Conservation (phyloP, 2,329 filamentous ascomycete genomes). For the Pseudogymnoascus sp. region DNA sequence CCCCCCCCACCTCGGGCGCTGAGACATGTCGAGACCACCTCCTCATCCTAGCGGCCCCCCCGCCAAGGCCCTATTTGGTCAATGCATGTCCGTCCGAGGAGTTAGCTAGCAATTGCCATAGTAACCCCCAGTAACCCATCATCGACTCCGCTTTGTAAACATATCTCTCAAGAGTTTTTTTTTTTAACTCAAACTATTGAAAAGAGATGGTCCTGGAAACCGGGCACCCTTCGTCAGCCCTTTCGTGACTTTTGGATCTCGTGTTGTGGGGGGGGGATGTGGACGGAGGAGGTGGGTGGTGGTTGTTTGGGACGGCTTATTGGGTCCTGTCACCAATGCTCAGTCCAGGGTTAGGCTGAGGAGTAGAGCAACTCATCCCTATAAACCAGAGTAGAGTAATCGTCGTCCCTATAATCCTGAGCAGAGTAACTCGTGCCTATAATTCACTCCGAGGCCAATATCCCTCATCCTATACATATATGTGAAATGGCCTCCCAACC, state of each 20-base stretch:
- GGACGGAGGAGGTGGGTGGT: not conserved
- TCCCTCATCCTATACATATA: not conserved
- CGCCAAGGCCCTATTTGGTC: not conserved
- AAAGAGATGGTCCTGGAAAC: not conserved
- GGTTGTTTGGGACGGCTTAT: not conserved
- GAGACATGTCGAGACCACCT: not conserved
- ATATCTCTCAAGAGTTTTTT: not conserved
- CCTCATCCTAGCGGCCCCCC: not conserved
- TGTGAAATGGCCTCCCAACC: not conserved
- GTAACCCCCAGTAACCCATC: no score
- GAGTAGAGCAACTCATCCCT: not conserved
- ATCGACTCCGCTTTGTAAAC: not conserved
- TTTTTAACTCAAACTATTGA: not conserved
- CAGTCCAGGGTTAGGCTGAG: not conserved
- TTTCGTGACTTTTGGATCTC: not conserved
- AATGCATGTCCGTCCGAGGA: not conserved
- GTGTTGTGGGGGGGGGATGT: not conserved
- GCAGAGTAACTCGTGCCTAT: not conserved
- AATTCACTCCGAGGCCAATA: not conserved
- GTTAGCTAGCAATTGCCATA: slow-evolving; percentile 5
- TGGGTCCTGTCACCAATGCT: not conserved
- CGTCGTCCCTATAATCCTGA: not conserved
- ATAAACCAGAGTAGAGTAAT: not conserved
- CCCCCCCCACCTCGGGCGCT: not conserved
- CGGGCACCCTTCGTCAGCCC: slow-evolving; percentile 4